Evolutionary conservation across 2,329 filamentous ascomycete genomes (phyloP).

Genomic region (Diaporthe ampelina): DNA sequence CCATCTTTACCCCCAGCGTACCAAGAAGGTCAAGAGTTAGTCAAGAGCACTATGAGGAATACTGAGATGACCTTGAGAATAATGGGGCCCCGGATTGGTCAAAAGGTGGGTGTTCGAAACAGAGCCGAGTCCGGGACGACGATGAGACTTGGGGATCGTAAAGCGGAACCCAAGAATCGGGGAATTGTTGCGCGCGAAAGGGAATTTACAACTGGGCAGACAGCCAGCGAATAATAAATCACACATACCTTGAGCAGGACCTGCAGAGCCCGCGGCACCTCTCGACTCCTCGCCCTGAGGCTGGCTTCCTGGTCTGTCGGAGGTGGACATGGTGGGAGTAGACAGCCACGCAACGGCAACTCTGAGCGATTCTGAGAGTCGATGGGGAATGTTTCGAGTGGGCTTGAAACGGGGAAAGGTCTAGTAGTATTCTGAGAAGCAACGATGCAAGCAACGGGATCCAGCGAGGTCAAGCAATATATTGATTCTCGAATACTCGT

Average conservation of each 20-base stretch:
- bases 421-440: background rate
- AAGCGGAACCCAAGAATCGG: slow-evolving; percentile 12
- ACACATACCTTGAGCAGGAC: slow-evolving; percentile 27
- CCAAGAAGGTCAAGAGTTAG: slow-evolving; percentile 34
- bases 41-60: slow-evolving; percentile 24
- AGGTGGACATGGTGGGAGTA: slow-evolving; percentile 27
- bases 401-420: background rate
- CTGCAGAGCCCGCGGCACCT: background rate
- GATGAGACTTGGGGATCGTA: slow-evolving; percentile 31
- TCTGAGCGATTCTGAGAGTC: background rate
- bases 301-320: slow-evolving; percentile 26
- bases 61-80: slow-evolving; percentile 12
- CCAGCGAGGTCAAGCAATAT: slow-evolving; percentile 33
- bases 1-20: slow-evolving; percentile 19
- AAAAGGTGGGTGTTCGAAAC: slow-evolving; percentile 25
- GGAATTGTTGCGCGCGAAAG: background rate
- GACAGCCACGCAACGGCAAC: slow-evolving; percentile 1
- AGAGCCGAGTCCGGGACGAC: slow-evolving; percentile 22
- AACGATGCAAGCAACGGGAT: background rate
- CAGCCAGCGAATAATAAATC: slow-evolving; percentile 9
- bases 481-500: slow-evolving; percentile 26
- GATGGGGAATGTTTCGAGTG: slow-evolving; percentile 18
- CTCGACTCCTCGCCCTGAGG: slow-evolving; percentile 25
- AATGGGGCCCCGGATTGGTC: slow-evolving; percentile 25
- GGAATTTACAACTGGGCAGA: slow-evolving; percentile 1